Evolutionary conservation across 129 eudicot species (phyloP), one percentile per base, ranked within the genome.

Genomic region (Flaveria bidentis): DNA sequence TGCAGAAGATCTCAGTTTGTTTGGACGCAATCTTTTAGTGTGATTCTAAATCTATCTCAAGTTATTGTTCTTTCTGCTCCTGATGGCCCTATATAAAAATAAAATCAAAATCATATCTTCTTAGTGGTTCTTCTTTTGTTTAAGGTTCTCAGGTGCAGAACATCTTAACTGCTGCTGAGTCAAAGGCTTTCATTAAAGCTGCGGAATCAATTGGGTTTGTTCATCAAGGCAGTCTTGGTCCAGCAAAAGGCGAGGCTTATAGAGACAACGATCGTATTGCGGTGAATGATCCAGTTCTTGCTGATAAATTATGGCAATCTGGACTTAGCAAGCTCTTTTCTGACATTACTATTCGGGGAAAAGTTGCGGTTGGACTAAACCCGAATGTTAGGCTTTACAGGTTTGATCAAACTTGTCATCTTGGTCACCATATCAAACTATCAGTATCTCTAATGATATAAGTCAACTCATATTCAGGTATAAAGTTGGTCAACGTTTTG

Each of bases 211-310:
- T 86, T 39, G 99, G 99, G 41, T 95, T 95, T 84, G 87, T 81
- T 14, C 99, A 87, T 81, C 97, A 95, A 89, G 99, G 99, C 22
- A 95, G 99, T 76, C 99, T 86, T 73, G 99, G 99, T 33, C 99
- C 99, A 1, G 53, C 97, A 6, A 71, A 73, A 46, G 99, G 99
- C 17, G 99, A 95, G 79, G 99, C 99, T 50, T 95, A 84, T 26
- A 89, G 99, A 84, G 99, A 95, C 84, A 95, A 91, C 73, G 97
- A 95, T 80, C 90, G 99, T 13, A 86, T 91, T 61, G 81, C 99
- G 57, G 89, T 89, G 53, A 69, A 82, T 78, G 97, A 91, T 82
- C 91, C 89, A 72, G 82, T 69, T 83, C 99, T 95, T 65, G 96
- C 99, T 36, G 71, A 85, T 71, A 74, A 74, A 67, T 20, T 95